Base-by-base conservation (phyloP, 345 rosid species). In the Corchorus olitorius region DNA sequence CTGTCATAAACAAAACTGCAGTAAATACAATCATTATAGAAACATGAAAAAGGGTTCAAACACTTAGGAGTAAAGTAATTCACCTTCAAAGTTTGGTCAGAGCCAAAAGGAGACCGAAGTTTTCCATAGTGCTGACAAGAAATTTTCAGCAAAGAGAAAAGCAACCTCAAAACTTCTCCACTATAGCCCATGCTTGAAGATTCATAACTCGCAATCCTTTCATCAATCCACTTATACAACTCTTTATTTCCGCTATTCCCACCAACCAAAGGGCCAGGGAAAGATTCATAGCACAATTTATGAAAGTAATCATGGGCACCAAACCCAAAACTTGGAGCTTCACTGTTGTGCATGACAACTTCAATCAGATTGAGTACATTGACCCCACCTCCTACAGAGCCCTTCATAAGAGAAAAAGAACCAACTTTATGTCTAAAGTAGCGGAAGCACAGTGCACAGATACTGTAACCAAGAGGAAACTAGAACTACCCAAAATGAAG, bases 61-160 rank as follows among this genome's bases (percentile, higher is more conserved):
- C 34, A 65, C 22, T 12, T 27, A 37, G 64, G 22, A 65, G 50
- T 39, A 6, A 27, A 39, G 43, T 67, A 70, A 33, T 70, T 82
- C 82, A 96, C 98, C 97, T 84, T 91, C 77, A 81, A 67, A 20
- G 82, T 60, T 53, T 79, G 77, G 73, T 94, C 98, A 53, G 86
- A 75, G 63, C 98, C 97, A 76, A 90, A 97, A 80, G 99, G 95
- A 81, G 97, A 91, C 65, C 97, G 88, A 77, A 97, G 94, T 88
- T 94, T 97, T 76, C 98, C 99, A 83, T 97, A 97, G 84, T 91
- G 90, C 83, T 92, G 97, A 83, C 91, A 94, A 34, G 93, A 92
- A 82, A 97, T 87, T 86, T 87, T 94, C 52, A 97, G 94, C 85
- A 97, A 84, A 77, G 94, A 92, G 49, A 94, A 89, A 72, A 94